Base-by-base conservation (phyloP, 1,284 basidiomycete genomes). In the Ustilago tritici region DNA sequence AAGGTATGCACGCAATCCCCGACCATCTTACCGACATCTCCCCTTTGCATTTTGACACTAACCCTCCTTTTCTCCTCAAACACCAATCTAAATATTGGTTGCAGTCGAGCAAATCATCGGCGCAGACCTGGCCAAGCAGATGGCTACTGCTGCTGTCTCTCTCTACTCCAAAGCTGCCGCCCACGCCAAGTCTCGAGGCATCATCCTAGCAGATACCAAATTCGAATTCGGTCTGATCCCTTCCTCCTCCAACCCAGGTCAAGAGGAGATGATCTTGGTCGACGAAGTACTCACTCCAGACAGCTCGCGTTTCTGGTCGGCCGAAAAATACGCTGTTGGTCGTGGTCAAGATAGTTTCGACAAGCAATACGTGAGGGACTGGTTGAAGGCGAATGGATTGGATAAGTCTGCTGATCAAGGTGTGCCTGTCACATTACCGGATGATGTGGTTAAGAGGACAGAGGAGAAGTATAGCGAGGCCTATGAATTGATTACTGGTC, bases 251-350 rank as follows among this genome's bases (percentile, higher is more conserved):
- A 38, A 62, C 49, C 49, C 23, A 4, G 56, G 76, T 36, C 82
- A 86, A 55, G 70, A 76, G 17, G 62, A 72, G n/a, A 89, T 98
- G 56, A 93, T 97, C 79, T 90, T 99, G 47, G 92, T 99, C 76
- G 97, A 99, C 87, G 96, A 99, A 86, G 91, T 94, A 17, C 90
- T 99, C 60, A 99, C 97, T 0, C 95, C 96, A 7, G 97, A 99
- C 87, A 97, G 95, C 28, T 98, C 95, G 19, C 91, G 96, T 47
- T 99, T 98, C 89, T 99, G 97, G 96, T 92, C 94, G 1, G 89
- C 91, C 0, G 89, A 88, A 14, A 90, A 88, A 3, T 99, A 97
- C 88, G 87, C 88, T 46, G 89, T 91, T 2, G 96, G 96, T 10
- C 88, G 90, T 64, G 85, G 91, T 0, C 96, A 98, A 87, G 90